Percentiles rank a stretch among this genome's conserved stretches.
Evolutionary conservation across 352 stramenopile genomes (phyloP).

Genomic region (Plasmopara muralis): DNA sequence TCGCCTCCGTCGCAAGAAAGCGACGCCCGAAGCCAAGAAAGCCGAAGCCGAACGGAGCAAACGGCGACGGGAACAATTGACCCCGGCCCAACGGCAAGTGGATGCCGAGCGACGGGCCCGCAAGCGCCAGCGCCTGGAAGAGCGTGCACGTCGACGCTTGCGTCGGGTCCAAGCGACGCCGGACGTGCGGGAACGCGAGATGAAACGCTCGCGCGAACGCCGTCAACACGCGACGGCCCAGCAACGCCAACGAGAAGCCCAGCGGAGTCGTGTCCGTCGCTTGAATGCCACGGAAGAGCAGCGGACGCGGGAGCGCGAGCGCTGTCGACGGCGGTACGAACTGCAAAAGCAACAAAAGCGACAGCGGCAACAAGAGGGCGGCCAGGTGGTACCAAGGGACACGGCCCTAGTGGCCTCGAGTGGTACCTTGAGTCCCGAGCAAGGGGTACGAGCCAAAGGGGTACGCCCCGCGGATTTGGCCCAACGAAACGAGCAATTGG

Average conservation of each 20-base stretch:
- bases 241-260: conserved; percentile 52
- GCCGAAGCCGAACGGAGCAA: conserved; percentile 51
- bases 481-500: conserved; percentile 17
- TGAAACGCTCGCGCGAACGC: conserved; percentile 52
- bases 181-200: conserved; percentile 41
- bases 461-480: conserved; percentile 15
- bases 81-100: conserved; percentile 52
- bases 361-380: too few species aligned
- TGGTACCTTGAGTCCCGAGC: too few species aligned
- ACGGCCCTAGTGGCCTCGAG: too few species aligned
- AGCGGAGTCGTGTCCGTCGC: conserved; percentile 45
- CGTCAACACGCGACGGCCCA: conserved; percentile 57
- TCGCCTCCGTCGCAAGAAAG: conserved; percentile 40
- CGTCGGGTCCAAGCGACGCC: conserved; percentile 41
- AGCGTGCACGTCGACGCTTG: conserved; percentile 40
- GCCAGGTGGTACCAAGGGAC: too few species aligned
- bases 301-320: conserved; percentile 50
- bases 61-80: conserved; percentile 52
- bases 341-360: conserved; percentile 37
- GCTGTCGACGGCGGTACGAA: conserved; percentile 61
- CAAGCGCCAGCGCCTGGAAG: conserved; percentile 45
- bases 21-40: conserved; percentile 39
- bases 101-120: conserved; percentile 56
- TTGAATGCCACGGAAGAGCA: conserved; percentile 62
- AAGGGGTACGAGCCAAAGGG: too few species aligned